These are phyloP conservation scores for Yarrowia porcina DNA, from an alignment of 805 yeast species.

Conservation along the genomic window DNA sequence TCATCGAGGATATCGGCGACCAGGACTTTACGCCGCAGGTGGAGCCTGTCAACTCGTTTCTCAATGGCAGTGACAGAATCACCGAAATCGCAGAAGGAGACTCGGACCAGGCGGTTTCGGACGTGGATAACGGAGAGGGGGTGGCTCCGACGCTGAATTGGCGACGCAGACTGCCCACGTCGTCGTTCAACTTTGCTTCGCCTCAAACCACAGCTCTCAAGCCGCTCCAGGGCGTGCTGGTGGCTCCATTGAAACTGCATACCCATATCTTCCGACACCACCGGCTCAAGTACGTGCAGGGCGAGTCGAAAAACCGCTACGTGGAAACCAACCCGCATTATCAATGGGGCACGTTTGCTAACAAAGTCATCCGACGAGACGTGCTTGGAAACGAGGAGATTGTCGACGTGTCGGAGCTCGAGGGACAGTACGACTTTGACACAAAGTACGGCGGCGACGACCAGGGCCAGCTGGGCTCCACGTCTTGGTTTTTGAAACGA, in stretches of 20 bases:
- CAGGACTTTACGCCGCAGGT: not conserved
- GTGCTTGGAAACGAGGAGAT: constrained; percentile 8
- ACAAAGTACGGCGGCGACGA: constrained; percentile 21
- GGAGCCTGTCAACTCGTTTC: not conserved
- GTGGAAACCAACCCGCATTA: constrained; percentile 11
- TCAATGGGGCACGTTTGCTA: constrained; percentile 21
- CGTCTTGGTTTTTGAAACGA: constrained; percentile 4
- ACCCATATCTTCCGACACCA: constrained; percentile 20
- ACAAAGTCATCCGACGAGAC: constrained; percentile 13
- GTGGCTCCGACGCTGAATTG: not conserved
- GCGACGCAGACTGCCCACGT: constrained; percentile 10
- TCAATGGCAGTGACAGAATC: not conserved
- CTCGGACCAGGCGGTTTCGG: not conserved
- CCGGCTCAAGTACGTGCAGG: constrained; percentile 22
- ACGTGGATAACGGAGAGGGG: not conserved
- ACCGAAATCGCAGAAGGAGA: constrained; percentile 4
- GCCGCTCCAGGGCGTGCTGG: constrained; percentile 18
- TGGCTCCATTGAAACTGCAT: constrained; percentile 21
- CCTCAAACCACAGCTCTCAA: not conserved
- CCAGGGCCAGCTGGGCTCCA: not conserved
- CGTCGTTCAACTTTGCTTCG: constrained; percentile 12
- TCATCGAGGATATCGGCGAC: constrained; percentile 21
- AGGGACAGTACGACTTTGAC: constrained; percentile 17
- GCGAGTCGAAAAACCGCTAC: constrained; percentile 19
- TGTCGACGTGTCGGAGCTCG: constrained; percentile 21